phyloP scores from a whole-genome alignment of 2,329 filamentous ascomycete species.

The Colletotrichum tropicale region DNA sequence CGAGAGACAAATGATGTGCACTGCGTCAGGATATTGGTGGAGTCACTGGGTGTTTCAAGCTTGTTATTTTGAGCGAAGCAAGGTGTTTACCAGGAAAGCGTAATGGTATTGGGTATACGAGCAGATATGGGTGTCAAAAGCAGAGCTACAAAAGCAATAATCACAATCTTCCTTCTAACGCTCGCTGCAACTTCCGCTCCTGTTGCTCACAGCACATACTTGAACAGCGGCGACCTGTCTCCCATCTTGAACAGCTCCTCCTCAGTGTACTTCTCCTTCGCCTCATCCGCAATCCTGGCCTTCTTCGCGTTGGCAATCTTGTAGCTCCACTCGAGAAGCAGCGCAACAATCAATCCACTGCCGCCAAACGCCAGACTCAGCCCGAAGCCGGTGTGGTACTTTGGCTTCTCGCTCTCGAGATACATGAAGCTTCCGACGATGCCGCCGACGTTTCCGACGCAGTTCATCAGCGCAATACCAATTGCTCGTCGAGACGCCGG shows the following conservation, averaged over 20 bases:
- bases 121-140: neutral
- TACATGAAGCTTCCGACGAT: conserved; percentile 33
- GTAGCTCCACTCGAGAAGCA: conserved; percentile 33
- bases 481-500: conserved; percentile 27
- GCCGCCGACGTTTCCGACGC: conserved; percentile 31
- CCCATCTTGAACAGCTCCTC: conserved; percentile 35
- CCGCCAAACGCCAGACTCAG: conserved; percentile 34
- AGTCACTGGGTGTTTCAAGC: no score
- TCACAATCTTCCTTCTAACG: neutral
- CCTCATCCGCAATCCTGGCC: conserved; percentile 25
- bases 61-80: neutral
- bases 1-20: neutral
- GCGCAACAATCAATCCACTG: conserved; percentile 29
- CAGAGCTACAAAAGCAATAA: neutral
- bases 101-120: neutral
- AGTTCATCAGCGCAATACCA: conserved; percentile 32
- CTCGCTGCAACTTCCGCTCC: fast-evolving
- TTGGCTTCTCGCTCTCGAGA: conserved; percentile 37
- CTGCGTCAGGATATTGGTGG: neutral
- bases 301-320: conserved; percentile 30
- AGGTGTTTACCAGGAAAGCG: neutral
- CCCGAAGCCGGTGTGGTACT: conserved; percentile 51
- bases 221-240: conserved; percentile 30
- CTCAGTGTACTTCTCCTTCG: conserved; percentile 28
- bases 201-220: conserved; percentile 12